Evolutionary conservation across 2,329 filamentous ascomycete genomes (phyloP), one percentile per base, ranked within the genome.

Genomic region (Davidsoniella eucalypti): DNA sequence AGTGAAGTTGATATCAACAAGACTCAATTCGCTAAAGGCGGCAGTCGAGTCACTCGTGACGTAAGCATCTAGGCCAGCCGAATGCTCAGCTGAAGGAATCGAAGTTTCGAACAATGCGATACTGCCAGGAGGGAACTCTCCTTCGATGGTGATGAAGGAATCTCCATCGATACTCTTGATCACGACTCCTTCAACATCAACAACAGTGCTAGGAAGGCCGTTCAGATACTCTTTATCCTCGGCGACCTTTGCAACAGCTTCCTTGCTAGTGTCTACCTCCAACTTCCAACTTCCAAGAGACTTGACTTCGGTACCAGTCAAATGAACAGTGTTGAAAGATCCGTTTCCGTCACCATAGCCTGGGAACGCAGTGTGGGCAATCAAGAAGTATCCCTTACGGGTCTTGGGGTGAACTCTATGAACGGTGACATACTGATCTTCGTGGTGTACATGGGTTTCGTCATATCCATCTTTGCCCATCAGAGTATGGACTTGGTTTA

Each of bases 401-500:
- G 86, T 93, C 61, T 85, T 80, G 0, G 90, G 92, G 60, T 98
- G 88, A 2, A 96, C 87, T 54, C 93, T 76, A 63, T 98, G 92
- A 5, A 98, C 87, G 0, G 92, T 98, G 59, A 98, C 84, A 61
- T 94, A 95, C 63, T 98, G 84, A 51, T 86, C 84, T 56, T 96
- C 88, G 61, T 98, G 92, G 61, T 98, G 90, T 49, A 98, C 87
- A 60, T 95, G 90, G 6, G 87, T 94, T 64, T 98, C 92, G 51
- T 88, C 82, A 61, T 94, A 98, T 17, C 84, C 84, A 56, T 96
- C 87, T 60, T 87, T 84, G 55, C 92, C 92, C 92, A 98, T 96
- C 55, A 88, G 74, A 6, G 82, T 87, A 63, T 98, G 93, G 46
- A 98, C 90, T 60, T 90, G 80, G 63, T 98, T 98, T 54, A 98